These are phyloP conservation scores for Colletotrichum phormii DNA, from an alignment of 2,329 filamentous ascomycete genomes.

Conservation along the genomic window DNA sequence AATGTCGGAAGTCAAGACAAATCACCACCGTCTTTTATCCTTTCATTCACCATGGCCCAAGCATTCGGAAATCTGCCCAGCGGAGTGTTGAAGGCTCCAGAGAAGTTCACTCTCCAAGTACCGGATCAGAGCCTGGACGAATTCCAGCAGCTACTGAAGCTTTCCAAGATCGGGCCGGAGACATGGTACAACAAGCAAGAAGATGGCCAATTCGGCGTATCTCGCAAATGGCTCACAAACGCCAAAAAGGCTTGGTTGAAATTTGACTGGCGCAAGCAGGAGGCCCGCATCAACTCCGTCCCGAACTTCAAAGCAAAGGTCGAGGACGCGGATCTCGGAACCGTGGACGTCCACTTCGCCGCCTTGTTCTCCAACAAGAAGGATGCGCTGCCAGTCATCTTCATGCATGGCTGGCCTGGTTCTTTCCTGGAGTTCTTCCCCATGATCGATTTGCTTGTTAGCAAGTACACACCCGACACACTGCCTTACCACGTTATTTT, in stretches of 20 bases:
- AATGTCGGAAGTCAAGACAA: not conserved
- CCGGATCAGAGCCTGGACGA: slow-evolving; percentile 56
- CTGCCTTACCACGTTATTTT: slow-evolving; percentile 69
- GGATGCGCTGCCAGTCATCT: slow-evolving; percentile 61
- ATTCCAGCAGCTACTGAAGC: slow-evolving; percentile 57
- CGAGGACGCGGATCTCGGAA: slow-evolving; percentile 47
- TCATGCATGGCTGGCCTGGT: slow-evolving; percentile 68
- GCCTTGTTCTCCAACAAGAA: slow-evolving; percentile 63
- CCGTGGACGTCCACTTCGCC: slow-evolving; percentile 62
- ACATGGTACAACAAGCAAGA: slow-evolving; percentile 61
- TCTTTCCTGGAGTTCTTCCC: slow-evolving; percentile 67
- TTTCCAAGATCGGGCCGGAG: slow-evolving; percentile 59
- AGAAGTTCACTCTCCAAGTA: slow-evolving; percentile 53
- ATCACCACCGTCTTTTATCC: no score
- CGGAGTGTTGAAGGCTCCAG: slow-evolving; percentile 12
- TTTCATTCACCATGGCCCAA: slow-evolving; percentile 9
- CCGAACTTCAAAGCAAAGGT: slow-evolving; percentile 59
- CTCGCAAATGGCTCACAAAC: slow-evolving; percentile 56
- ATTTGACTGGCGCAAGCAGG: slow-evolving; percentile 59
- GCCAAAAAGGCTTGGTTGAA: slow-evolving; percentile 56
- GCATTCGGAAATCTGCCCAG: slow-evolving; percentile 14
- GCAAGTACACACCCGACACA: slow-evolving; percentile 59
- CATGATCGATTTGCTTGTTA: slow-evolving; percentile 57
- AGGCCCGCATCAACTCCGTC: slow-evolving; percentile 56
- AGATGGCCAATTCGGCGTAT: slow-evolving; percentile 56